phyloP scores from a whole-genome alignment of 2,329 filamentous ascomycete species.

The Fusarium sp. region DNA sequence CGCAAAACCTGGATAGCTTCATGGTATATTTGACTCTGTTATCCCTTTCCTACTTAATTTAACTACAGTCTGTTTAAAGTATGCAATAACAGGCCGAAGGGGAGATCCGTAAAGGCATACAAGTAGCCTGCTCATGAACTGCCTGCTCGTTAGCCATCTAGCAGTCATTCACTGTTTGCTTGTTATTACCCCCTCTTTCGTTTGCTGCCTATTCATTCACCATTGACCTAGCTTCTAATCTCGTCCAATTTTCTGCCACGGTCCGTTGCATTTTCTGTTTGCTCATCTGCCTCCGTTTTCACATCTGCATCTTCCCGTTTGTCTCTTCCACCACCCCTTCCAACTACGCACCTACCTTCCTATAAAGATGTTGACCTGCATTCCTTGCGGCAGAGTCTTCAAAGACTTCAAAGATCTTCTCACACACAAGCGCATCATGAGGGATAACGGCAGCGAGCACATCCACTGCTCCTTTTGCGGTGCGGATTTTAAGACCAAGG shows the following conservation, averaged over 20 bases:
- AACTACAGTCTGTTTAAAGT: too few relatives aligned
- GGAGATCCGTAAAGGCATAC: neutral
- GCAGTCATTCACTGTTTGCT: neutral
- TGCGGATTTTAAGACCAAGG: constrained; percentile 50
- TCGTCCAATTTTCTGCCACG: neutral
- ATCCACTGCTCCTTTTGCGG: constrained; percentile 55
- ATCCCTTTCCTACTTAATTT: neutral
- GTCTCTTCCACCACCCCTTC: neutral
- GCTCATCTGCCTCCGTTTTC: neutral
- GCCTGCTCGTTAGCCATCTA: rapidly evolving
- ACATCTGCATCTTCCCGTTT: neutral
- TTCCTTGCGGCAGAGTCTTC: constrained; percentile 47
- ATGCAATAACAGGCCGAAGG: too few relatives aligned
- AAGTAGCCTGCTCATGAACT: neutral
- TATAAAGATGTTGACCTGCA: constrained; percentile 32
- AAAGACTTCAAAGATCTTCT: constrained; percentile 38
- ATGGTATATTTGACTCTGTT: too few relatives aligned
- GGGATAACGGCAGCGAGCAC: constrained; percentile 42
- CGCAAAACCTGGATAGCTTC: too few relatives aligned
- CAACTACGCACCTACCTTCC: neutral
- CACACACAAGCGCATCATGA: constrained; percentile 49
- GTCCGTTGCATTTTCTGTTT: neutral
- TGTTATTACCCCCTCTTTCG: neutral
- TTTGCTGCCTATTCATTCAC: neutral
- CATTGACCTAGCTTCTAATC: neutral